Evolutionary conservation across 2,329 filamentous ascomycete genomes (phyloP), one percentile per base, ranked within the genome.

Genomic region (Colletotrichum endophyticum): DNA sequence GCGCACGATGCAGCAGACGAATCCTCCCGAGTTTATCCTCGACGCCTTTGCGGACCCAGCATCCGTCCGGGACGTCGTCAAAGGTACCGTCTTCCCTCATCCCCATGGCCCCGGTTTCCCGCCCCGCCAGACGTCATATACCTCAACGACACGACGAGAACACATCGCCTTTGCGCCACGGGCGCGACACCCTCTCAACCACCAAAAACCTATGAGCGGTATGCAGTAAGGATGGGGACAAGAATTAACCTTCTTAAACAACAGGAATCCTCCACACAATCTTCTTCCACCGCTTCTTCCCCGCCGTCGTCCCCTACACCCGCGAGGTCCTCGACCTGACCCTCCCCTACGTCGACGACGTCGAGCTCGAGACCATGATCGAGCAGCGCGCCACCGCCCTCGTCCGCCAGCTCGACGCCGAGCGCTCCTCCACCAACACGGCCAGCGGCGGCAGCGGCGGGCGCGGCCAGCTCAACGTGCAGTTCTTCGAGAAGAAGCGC

Each of bases 211-310:
- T 2, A 59, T 28, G 22, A 27, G 13, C 56, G n/a, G 15, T 16
- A 28, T 28, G 56, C 22, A 28, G 9, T 16, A 62, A 19, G 6
- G 32, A 62, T 62, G 28, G 25, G 39, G n/a, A 68, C 16, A 28
- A 22, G 44, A n/a, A 34, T 19, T 25, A 62, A 75, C 15, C 39
- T 56, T 28, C 15, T 8, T 7, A 34, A 11, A 49, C 69, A 15
- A 49, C 81, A 98, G 96, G 95, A 78, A 95, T 98, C 84, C 91
- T 99, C 66, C 96, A 98, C 85, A 98, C 96, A 67, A 98, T 99
- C 85, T 99, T 99, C 92, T 99, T 99, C 91, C 96, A 98, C 88
- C 94, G 97, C 82, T 98, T 96, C 91, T 98, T 99, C 89, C 95
- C 95, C 73, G 93, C 95, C 75, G 91, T 98, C 80, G 89, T 92